phyloP scores from a whole-genome alignment of 306 rosid species.

The Prunus armeniaca region DNA sequence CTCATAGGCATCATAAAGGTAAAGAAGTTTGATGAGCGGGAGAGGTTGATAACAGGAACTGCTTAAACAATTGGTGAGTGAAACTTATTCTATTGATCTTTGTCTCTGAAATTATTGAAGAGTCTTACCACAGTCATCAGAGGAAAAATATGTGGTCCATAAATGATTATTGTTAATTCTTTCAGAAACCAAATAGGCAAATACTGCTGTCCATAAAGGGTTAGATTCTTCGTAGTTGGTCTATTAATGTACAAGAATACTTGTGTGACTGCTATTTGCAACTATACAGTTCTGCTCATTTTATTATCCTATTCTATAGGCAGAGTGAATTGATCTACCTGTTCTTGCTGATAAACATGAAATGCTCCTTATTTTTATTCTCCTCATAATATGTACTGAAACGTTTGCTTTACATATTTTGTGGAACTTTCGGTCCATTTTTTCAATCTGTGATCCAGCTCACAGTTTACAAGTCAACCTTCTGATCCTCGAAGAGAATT shows the following conservation, averaged over 20 bases:
- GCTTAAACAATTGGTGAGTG: slow-evolving; percentile 65
- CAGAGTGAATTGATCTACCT: background rate
- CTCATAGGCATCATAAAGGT: slow-evolving; percentile 85
- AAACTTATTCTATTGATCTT: slow-evolving; percentile 16
- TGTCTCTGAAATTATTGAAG: background rate
- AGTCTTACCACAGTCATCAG: background rate
- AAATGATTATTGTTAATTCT: background rate
- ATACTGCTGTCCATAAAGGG: background rate
- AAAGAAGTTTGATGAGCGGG: slow-evolving; percentile 82
- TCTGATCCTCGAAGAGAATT: slow-evolving; percentile 9
- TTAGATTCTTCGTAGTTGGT: background rate
- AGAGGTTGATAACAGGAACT: slow-evolving; percentile 82
- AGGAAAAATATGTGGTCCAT: background rate
- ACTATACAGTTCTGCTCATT: background rate
- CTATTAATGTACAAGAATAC: background rate
- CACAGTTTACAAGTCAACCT: slow-evolving; percentile 21
- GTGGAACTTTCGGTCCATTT: slow-evolving; percentile 4
- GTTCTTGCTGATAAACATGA: background rate
- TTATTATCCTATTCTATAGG: background rate
- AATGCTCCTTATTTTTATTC: background rate
- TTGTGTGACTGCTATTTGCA: background rate
- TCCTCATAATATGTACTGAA: background rate
- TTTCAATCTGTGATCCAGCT: slow-evolving; percentile 26
- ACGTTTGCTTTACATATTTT: background rate
- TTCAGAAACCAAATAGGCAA: background rate